Conservation (phyloP, 1,284 basidiomycete genomes). For the Microbotryum violaceum region DNA sequence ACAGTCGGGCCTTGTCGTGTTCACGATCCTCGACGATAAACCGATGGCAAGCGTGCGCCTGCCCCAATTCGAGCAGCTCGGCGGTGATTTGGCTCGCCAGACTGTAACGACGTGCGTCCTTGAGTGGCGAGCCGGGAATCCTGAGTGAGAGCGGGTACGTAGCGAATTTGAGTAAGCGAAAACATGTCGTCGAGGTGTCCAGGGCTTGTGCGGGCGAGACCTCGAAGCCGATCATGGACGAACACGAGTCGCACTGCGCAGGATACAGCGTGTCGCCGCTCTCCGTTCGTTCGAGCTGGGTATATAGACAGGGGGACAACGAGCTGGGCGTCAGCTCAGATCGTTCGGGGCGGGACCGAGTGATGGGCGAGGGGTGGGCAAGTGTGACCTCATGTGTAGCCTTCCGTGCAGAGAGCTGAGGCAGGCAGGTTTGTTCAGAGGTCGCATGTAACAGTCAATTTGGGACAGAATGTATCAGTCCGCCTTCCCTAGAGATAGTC, state of each 20-base stretch:
- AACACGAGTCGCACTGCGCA: conserved; percentile 51
- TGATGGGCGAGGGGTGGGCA: neutral
- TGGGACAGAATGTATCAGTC: conserved; percentile 36
- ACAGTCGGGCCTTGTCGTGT: conserved; percentile 62
- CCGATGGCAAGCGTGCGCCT: conserved; percentile 80
- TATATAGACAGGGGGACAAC: conserved; percentile 11
- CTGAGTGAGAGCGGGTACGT: conserved; percentile 19
- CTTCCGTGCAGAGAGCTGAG: conserved; percentile 60
- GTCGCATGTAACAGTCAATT: conserved; percentile 3
- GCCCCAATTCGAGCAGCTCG: conserved; percentile 77
- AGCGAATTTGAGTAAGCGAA: conserved; percentile 33
- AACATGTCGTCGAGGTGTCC: conserved; percentile 1
- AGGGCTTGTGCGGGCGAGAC: conserved; percentile 4
- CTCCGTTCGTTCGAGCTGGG: conserved; percentile 40
- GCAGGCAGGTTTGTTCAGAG: conserved; percentile 67
- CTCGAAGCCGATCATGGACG: conserved; percentile 27
- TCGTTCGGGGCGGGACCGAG: too few species aligned
- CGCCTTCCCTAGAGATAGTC: conserved; percentile 20
- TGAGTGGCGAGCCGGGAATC: neutral
- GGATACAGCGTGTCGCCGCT: conserved; percentile 56
- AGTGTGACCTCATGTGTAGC: conserved; percentile 71
- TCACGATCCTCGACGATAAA: conserved; percentile 78
- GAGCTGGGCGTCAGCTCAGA: conserved; percentile 5
- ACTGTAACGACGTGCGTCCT: conserved; percentile 7
- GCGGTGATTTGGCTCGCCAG: conserved; percentile 41